These are phyloP conservation scores for Cutaneotrichosporon dermatis DNA, from an alignment of 1,284 basidiomycete genomes.

Conservation along the genomic window DNA sequence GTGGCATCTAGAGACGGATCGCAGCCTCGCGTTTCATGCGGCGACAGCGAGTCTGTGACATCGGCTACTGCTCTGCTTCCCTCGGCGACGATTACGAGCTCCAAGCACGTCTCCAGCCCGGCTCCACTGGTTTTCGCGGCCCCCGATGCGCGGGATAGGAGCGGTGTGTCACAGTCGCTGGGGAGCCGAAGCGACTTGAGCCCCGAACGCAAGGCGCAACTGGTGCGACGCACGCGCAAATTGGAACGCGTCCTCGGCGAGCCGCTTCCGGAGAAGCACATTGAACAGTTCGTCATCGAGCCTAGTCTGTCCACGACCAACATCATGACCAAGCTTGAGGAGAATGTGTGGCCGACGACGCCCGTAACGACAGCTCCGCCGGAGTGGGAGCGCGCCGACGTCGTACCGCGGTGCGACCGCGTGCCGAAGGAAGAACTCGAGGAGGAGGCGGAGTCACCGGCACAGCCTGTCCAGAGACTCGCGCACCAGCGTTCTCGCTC, in stretches of 20 bases:
- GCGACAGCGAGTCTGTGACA: conserved; percentile 1
- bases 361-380: conserved; percentile 4
- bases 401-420: conserved; percentile 16
- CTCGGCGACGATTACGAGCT: not conserved
- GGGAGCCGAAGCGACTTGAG: conserved; percentile 56
- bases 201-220: conserved; percentile 59
- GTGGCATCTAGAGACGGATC: not conserved
- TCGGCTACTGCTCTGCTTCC: not conserved
- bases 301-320: conserved; percentile 20
- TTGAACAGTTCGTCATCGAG: conserved; percentile 33
- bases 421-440: no score
- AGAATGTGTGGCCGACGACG: conserved; percentile 20
- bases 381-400: conserved; percentile 32
- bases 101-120: no score
- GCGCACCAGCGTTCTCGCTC: not conserved
- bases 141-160: not conserved
- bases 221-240: conserved; percentile 68
- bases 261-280: conserved; percentile 26
- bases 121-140: no score
- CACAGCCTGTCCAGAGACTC: not conserved
- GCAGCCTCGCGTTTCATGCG: not conserved
- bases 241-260: conserved; percentile 69
- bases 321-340: conserved; percentile 16
- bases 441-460: not conserved
- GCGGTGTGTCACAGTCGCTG: not conserved